Percentiles rank a stretch among this genome's conserved stretches.
Evolutionary conservation across 2,329 filamentous ascomycete genomes (phyloP).

Genomic region (Curvularia lunata): DNA sequence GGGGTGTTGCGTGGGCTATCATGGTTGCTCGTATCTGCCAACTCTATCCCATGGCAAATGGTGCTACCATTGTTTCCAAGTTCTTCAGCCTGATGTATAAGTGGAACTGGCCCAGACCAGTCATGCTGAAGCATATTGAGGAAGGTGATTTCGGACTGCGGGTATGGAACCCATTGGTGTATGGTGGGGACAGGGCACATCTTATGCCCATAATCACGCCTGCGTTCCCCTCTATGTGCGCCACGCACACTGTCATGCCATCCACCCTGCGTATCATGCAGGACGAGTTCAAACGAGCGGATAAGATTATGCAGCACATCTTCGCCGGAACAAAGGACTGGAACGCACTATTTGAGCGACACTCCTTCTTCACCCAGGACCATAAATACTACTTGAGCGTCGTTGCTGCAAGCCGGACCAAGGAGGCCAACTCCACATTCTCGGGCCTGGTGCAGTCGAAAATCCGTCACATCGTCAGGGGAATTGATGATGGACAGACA

Average conservation of each 20-base stretch:
- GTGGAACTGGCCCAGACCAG: slow-evolving; percentile 95
- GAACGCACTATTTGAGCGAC: slow-evolving; percentile 87
- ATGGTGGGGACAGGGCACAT: slow-evolving; percentile 81
- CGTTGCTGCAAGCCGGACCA: slow-evolving; percentile 79
- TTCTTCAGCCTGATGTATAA: slow-evolving; percentile 91
- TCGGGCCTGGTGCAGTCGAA: slow-evolving; percentile 94
- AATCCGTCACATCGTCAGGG: slow-evolving; percentile 81
- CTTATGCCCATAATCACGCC: slow-evolving; percentile 99
- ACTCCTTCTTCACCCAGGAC: slow-evolving; percentile 89
- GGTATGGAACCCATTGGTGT: slow-evolving; percentile 94
- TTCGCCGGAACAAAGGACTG: slow-evolving; percentile 77
- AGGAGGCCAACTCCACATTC: slow-evolving; percentile 86
- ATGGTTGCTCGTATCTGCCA: slow-evolving; percentile 95
- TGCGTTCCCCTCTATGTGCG: slow-evolving; percentile 96
- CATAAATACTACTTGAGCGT: slow-evolving; percentile 97
- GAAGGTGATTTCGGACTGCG: slow-evolving; percentile 79
- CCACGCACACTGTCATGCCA: slow-evolving; percentile 89
- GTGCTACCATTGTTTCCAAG: slow-evolving; percentile 86
- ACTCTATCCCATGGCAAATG: slow-evolving; percentile 90
- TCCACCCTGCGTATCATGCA: slow-evolving; percentile 87
- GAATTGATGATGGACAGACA: slow-evolving; percentile 78
- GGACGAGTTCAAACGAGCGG: slow-evolving; percentile 78
- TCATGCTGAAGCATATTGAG: slow-evolving; percentile 87
- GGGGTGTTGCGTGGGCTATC: slow-evolving; percentile 98
- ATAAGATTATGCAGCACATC: slow-evolving; percentile 79